phyloP scores from a whole-genome alignment of 1,284 basidiomycete species.

The Xerocomus amazonicus region DNA sequence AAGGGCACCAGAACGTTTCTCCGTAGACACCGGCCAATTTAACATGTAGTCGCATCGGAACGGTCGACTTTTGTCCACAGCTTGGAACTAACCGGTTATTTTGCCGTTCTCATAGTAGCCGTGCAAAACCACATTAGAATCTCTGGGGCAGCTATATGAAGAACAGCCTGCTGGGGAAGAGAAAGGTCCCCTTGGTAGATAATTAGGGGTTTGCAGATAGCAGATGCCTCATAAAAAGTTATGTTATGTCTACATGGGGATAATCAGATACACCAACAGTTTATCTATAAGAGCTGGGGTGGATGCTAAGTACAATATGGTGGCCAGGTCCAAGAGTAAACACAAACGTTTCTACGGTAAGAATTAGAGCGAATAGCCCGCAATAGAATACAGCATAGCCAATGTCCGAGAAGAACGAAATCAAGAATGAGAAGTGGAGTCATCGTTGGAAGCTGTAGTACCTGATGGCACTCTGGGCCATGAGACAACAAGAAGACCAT shows the following conservation, averaged over 20 bases:
- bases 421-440: slow-evolving; percentile 12
- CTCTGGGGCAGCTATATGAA: no score
- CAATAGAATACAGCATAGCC: slow-evolving; percentile 1
- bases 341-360: slow-evolving; percentile 9
- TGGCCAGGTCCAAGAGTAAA: not conserved
- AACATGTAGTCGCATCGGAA: slow-evolving; percentile 17
- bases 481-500: slow-evolving; percentile 30
- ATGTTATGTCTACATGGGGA: not conserved
- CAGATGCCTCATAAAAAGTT: not conserved
- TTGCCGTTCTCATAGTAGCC: no score
- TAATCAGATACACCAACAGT: not conserved
- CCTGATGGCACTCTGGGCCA: slow-evolving; percentile 27
- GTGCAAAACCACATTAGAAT: no score
- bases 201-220: not conserved
- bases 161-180: not conserved
- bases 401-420: not conserved
- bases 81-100: no score
- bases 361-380: slow-evolving; percentile 19
- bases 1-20: slow-evolving; percentile 17
- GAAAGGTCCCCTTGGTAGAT: not conserved
- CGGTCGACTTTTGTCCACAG: slow-evolving; percentile 1
- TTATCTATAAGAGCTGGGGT: not conserved
- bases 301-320: not conserved
- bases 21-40: slow-evolving; percentile 3
- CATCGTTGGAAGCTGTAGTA: slow-evolving; percentile 11